Evolutionary conservation across 1,284 basidiomycete genomes (phyloP), one percentile per base, ranked within the genome.

Genomic region (Vanrija humicola): DNA sequence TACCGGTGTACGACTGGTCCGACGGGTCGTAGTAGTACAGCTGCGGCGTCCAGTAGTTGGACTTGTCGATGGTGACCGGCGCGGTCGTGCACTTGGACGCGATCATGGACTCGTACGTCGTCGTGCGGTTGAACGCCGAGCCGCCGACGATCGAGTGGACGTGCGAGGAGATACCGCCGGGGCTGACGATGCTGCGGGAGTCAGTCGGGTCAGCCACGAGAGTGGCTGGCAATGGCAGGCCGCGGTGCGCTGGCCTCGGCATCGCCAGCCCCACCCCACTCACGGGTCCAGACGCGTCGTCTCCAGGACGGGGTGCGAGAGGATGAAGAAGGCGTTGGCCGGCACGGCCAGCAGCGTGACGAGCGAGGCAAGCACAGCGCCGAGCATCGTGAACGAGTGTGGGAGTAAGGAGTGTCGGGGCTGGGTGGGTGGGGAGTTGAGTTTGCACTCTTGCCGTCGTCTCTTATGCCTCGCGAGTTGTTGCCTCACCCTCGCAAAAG

Each of bases 71-170:
- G 3, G 55, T 61, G 19, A 74, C 56, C 12, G 59, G 58, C 0
- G 76, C 65, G 1, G 78, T 79, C 16, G 78, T 79, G 62, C 78
- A 79, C 10, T 56, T 67, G 14, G 62, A 58, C 15, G 58, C 53
- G 43, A 58, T 70, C 25, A 68, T 63, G 15, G 62, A 66, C 49
- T 64, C 69, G 55, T 69, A 72, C 38, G 63, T 63, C 63, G 71
- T 67, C n/a, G 61, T 61, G 56, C 69, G 59, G 63, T 68, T 64
- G 57, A 77, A 70, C 34, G 62, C 62, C 25, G 63, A 67, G 0
- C 69, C 65, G 21, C 79, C 79, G 23, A 70, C 60, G 46, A 79
- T 61, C 50, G 67, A 61, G 64, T 79, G 78, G 3, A 69, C 64
- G 58, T 79, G 78, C 6, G 61, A 52, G 3, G 68, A 72, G 12